Evolutionary conservation across 192 early-diverging fungal species (phyloP).

Genomic region (Helicostylum pulchrum): DNA sequence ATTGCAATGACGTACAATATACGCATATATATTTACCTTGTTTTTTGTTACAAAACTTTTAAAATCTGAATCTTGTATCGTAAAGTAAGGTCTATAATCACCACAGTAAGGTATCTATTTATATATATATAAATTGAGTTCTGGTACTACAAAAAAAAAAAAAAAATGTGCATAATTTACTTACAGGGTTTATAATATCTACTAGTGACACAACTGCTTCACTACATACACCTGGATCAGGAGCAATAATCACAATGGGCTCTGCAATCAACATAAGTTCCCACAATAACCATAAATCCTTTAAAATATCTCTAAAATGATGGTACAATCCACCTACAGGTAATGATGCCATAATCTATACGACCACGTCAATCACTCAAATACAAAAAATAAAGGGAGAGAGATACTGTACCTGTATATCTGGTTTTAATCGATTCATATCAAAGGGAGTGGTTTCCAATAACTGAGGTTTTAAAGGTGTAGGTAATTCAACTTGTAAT

Average conservation of each 20-base stretch:
- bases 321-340: constrained; percentile 68
- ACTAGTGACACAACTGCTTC: constrained; percentile 79
- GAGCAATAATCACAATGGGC: constrained; percentile 84
- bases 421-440: constrained; percentile 60
- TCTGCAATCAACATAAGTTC: constrained; percentile 92
- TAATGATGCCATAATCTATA: constrained; percentile 61
- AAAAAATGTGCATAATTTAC: constrained; percentile 8
- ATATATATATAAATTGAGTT: too few species aligned
- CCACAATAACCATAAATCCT: constrained; percentile 88
- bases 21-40: constrained; percentile 35
- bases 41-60: constrained; percentile 61
- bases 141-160: neutral
- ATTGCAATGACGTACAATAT: neutral
- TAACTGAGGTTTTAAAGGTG: constrained; percentile 64
- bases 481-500: constrained; percentile 65
- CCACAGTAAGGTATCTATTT: constrained; percentile 95
- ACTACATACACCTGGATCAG: constrained; percentile 84
- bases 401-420: constrained; percentile 48
- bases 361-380: neutral
- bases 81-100: constrained; percentile 95
- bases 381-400: neutral
- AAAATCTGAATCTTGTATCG: constrained; percentile 94
- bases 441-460: constrained; percentile 71
- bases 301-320: constrained; percentile 76
- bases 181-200: constrained; percentile 90